Conservation (phyloP, 192 early-diverging fungal species). For the Kappamyces sp. region DNA sequence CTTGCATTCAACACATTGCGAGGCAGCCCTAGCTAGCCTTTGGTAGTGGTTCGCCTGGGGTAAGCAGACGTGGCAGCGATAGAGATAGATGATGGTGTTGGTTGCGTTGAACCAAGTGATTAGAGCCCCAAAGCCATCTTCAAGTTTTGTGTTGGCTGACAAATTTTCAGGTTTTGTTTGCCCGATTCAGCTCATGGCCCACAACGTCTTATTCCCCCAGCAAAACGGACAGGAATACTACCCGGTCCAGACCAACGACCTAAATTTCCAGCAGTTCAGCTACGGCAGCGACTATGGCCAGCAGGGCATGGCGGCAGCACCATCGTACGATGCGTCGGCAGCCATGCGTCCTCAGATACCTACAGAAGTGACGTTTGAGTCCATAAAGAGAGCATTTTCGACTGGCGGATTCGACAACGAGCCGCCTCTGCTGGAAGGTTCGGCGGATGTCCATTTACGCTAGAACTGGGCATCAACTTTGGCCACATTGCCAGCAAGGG, state of each 20-base stretch:
- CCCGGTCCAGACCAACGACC: conserved; percentile 15
- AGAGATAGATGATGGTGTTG: conserved; percentile 10
- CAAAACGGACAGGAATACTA: background rate
- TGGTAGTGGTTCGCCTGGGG: no score
- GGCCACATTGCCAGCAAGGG: conserved; percentile 83
- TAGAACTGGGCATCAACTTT: conserved; percentile 94
- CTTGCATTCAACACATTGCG: no score
- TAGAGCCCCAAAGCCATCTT: background rate
- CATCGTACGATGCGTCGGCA: background rate
- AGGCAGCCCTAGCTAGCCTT: no score
- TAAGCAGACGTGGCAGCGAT: conserved; percentile 1
- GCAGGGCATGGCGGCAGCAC: background rate
- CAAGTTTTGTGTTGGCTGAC: background rate
- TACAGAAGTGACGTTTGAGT: conserved; percentile 18
- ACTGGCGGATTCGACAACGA: conserved; percentile 90
- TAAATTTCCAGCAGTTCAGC: conserved; percentile 25
- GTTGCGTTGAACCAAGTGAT: conserved; percentile 1
- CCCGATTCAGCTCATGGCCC: background rate
- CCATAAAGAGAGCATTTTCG: conserved; percentile 73
- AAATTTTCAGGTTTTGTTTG: conserved; percentile 9
- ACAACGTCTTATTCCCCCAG: conserved; percentile 19
- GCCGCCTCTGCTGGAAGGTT: conserved; percentile 85
- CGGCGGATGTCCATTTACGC: background rate
- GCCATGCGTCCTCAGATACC: background rate
- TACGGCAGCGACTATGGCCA: conserved; percentile 17